Evolutionary conservation across 129 eudicot genomes (phyloP), one percentile per base, ranked within the genome.

Genomic region (Chrysanthemum seticuspe): DNA sequence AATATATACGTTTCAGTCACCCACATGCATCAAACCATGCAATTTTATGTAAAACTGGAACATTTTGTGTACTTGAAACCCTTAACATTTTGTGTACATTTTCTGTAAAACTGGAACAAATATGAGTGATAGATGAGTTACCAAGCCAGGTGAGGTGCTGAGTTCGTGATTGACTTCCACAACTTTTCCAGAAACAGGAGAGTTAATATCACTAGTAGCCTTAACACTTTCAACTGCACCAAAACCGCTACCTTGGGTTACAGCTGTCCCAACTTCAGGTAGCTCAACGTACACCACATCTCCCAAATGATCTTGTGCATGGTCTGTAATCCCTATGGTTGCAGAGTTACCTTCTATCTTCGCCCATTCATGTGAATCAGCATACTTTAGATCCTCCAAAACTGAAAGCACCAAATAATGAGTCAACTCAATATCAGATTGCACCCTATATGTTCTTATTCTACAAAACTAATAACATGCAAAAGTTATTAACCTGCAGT

Each of bases 201-300:
- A 91, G 63, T 91, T 86, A 21, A 91, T 82, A 74, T 91, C 97
- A 58, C 97, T 91, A 18, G 96, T 88, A 31, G 97, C 96, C 50
- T 91, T 91, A 9, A 91, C 93, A 79, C 97, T 91, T 66, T 91
- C 97, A 31, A 91, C 97, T 8, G 97, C 93, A 68, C 96, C 97
- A 75, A 91, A 91, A 34, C 88, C 58, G 67, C 60, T 50, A 5
- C 96, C 97, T 78, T 91, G 93, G 25, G 82, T 72, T 23, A 91
- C 91, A 10, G 72, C 45, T 61, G 71, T 58, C 21, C 96, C 97
- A 73, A 78, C 83, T 63, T 91, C 85, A 0, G 91, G 97, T 64
- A 92, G 80, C 40, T 92, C 97, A 53, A 89, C 96, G 23, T 85
- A 92, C 5, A 92, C 97, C 44, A 92, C 96, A 58, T 92, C 98